Conservation (phyloP, 2,329 filamentous ascomycete genomes). For the Neonectria punicea region DNA sequence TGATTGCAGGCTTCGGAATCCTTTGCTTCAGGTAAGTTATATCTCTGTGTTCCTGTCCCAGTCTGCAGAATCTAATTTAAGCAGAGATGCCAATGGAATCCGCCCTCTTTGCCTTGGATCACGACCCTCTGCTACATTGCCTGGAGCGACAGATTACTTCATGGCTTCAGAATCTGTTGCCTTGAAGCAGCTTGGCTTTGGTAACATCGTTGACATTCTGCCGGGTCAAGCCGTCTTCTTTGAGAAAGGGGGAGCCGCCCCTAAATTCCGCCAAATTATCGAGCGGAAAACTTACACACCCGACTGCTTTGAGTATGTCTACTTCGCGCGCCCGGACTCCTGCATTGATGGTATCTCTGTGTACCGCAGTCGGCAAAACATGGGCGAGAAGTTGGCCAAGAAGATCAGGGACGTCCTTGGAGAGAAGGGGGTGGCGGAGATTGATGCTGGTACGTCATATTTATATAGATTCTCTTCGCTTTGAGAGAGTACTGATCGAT, state of each 20-base stretch:
- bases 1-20: slow-evolving; percentile 84
- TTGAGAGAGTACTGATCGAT: slow-evolving; percentile 18
- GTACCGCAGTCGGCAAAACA: slow-evolving; percentile 83
- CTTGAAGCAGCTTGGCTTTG: slow-evolving; percentile 84
- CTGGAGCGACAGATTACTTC: slow-evolving; percentile 82
- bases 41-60: slow-evolving; percentile 35
- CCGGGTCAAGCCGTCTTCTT: slow-evolving; percentile 90
- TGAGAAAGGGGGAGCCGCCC: slow-evolving; percentile 76
- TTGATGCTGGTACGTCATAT: slow-evolving; percentile 67
- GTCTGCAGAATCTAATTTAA: slow-evolving; percentile 46
- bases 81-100: slow-evolving; percentile 68
- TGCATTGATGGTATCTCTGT: slow-evolving; percentile 90
- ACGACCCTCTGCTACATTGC: slow-evolving; percentile 68
- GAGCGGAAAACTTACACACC: slow-evolving; percentile 78
- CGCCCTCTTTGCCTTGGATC: slow-evolving; percentile 84
- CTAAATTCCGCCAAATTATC: slow-evolving; percentile 78
- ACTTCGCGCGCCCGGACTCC: slow-evolving; percentile 85
- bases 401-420: slow-evolving; percentile 76
- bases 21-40: slow-evolving; percentile 72
- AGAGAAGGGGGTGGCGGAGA: slow-evolving; percentile 75
- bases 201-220: slow-evolving; percentile 78
- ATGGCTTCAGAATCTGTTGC: slow-evolving; percentile 91
- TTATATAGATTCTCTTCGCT: slow-evolving; percentile 17
- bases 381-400: slow-evolving; percentile 84
- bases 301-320: slow-evolving; percentile 69